These are phyloP conservation scores for Aspergillus diversus DNA, from an alignment of 495 filamentous ascomycete species.

Conservation along the genomic window DNA sequence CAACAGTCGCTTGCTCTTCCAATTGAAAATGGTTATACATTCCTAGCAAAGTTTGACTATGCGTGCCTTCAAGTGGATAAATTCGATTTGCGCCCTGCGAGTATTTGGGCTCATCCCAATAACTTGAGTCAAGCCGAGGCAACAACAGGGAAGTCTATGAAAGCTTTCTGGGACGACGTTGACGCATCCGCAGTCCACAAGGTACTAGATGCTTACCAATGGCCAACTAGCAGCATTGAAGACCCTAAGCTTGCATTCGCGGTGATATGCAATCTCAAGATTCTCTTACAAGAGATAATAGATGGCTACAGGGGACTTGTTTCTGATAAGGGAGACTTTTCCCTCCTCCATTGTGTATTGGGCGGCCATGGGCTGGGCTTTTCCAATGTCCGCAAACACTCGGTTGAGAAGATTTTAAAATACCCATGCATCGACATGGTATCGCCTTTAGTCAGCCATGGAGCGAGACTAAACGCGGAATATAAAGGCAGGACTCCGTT, in stretches of 20 bases:
- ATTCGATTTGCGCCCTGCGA: too few relatives aligned
- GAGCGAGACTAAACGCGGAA: background rate
- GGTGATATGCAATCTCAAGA: background rate
- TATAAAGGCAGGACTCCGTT: background rate
- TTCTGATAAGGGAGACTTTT: background rate
- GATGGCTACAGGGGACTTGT: background rate
- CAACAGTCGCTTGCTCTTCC: background rate
- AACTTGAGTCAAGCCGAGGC: background rate
- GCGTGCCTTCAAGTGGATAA: too few relatives aligned
- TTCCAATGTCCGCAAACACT: background rate
- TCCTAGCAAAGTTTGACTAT: background rate
- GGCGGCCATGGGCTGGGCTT: background rate
- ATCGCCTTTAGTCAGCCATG: background rate
- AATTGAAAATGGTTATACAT: background rate
- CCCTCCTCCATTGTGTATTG: background rate
- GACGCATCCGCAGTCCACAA: background rate
- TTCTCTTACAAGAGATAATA: background rate
- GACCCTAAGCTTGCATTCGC: background rate
- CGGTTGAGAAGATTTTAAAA: too few relatives aligned
- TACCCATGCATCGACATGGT: too few relatives aligned
- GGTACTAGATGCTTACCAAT: background rate
- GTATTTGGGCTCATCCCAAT: background rate
- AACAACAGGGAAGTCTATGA: background rate
- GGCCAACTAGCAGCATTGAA: background rate
- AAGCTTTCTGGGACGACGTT: background rate